Evolutionary conservation across 2,329 filamentous ascomycete genomes (phyloP).

Genomic region (Exophiala xenobiotica): DNA sequence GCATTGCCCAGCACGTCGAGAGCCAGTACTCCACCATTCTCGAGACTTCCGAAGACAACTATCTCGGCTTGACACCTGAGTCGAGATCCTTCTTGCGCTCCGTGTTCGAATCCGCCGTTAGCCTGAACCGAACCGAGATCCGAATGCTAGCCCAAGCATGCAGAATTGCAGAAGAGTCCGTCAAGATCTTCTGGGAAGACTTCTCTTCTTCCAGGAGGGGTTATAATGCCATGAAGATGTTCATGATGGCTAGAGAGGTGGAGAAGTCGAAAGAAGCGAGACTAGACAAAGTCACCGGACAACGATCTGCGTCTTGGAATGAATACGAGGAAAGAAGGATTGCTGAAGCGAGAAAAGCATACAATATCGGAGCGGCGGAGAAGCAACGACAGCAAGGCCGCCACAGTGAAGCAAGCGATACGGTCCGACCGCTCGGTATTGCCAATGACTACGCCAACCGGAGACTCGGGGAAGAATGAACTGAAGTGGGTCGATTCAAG

Average conservation of each 20-base stretch:
- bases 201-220: neutral
- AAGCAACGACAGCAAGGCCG: too few species aligned
- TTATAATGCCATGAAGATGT: conserved; percentile 19
- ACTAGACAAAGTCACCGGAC: too few species aligned
- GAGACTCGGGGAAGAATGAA: too few species aligned
- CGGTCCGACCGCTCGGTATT: too few species aligned
- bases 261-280: conserved; percentile 11
- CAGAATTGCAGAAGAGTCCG: conserved; percentile 13
- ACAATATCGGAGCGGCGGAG: too few species aligned
- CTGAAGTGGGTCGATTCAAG: too few species aligned
- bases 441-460: too few species aligned
- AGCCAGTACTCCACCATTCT: conserved; percentile 16
- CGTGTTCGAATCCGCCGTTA: conserved; percentile 3
- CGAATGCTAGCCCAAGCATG: conserved; percentile 13
- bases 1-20: conserved; percentile 14
- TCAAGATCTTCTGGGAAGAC: conserved; percentile 23
- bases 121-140: conserved; percentile 12
- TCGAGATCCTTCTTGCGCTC: conserved; percentile 16
- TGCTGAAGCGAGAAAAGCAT: too few species aligned
- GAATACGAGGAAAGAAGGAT: too few species aligned
- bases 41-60: conserved; percentile 11
- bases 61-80: conserved; percentile 18
- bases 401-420: too few species aligned
- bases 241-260: conserved; percentile 20
- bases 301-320: too few species aligned